phyloP scores from a whole-genome alignment of 2,329 filamentous ascomycete genomes.

The Salinomyces thailandicus region DNA sequence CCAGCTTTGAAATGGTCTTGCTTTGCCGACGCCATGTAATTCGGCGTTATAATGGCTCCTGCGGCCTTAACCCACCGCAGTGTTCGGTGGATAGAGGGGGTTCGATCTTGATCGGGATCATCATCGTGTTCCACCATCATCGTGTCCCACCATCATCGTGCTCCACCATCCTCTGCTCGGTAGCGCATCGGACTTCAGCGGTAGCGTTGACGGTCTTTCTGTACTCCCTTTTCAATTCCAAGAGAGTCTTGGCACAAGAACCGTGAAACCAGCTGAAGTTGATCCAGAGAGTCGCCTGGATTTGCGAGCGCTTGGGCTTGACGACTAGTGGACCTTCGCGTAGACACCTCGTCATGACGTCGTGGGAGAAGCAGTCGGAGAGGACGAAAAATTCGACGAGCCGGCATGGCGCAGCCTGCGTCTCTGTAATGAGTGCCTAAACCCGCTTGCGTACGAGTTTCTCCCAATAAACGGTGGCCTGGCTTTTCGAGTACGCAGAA shows the following conservation, averaged over 20 bases:
- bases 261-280: slow-evolving; percentile 1
- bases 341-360: not conserved
- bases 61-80: not conserved
- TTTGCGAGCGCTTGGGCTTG: not conserved
- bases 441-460: not conserved
- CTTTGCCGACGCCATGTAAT: slow-evolving; percentile 1
- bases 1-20: not conserved
- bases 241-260: not conserved
- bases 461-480: not conserved
- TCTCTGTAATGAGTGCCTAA: not conserved
- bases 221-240: not conserved
- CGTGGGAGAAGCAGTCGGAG: not conserved
- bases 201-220: not conserved
- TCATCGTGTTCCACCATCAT: too few relatives aligned
- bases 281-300: not conserved
- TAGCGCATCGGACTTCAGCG: not conserved
- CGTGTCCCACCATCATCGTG: too few relatives aligned
- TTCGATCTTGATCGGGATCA: not conserved
- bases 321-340: not conserved
- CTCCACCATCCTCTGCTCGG: not conserved
- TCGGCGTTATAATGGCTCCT: not conserved
- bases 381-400: not conserved
- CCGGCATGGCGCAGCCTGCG: not conserved
- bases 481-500: slow-evolving; percentile 1
- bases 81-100: not conserved